Evolutionary conservation across 768 basidiomycete genomes (phyloP).

Genomic region (Pleurotus pulmonarius): DNA sequence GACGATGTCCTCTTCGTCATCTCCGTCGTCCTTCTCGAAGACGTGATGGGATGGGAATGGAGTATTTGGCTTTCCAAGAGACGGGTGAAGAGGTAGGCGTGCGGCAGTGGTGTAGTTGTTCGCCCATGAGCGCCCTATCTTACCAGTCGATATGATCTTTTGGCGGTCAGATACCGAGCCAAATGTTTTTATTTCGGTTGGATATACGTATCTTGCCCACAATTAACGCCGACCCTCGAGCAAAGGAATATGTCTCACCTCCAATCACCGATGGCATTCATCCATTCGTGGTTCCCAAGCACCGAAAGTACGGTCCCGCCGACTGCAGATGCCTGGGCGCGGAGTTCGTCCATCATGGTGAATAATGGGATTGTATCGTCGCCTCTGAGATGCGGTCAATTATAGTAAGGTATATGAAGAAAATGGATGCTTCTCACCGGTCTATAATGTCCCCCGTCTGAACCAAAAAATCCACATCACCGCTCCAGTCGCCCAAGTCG

Average conservation of each 20-base stretch:
- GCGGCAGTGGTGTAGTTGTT: conserved; percentile 79
- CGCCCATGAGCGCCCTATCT: conserved; percentile 80
- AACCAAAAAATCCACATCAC: conserved; percentile 79
- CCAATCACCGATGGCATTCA: conserved; percentile 93
- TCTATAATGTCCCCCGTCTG: conserved; percentile 98
- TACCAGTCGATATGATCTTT: conserved; percentile 69
- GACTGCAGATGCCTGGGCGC: conserved; percentile 61
- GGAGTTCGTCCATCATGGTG: conserved; percentile 77
- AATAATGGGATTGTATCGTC: conserved; percentile 89
- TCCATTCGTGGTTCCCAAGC: conserved; percentile 95
- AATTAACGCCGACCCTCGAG: not conserved
- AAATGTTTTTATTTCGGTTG: conserved; percentile 79
- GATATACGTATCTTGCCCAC: conserved; percentile 70
- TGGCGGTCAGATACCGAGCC: conserved; percentile 70
- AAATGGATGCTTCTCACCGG: conserved; percentile 42
- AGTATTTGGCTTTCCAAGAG: conserved; percentile 64
- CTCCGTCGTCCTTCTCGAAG: conserved; percentile 23
- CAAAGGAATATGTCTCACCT: conserved; percentile 38
- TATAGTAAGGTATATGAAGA: not conserved
- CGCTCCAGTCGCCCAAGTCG: conserved; percentile 73
- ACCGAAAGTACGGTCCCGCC: conserved; percentile 77
- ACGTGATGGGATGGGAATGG: conserved; percentile 36
- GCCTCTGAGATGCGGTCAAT: conserved; percentile 45
- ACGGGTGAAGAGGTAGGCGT: conserved; percentile 76
- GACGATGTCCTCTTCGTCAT: conserved; percentile 22